Base-by-base conservation (phyloP, 2,329 filamentous ascomycete genomes). In the Knoxdaviesia proteae region DNA sequence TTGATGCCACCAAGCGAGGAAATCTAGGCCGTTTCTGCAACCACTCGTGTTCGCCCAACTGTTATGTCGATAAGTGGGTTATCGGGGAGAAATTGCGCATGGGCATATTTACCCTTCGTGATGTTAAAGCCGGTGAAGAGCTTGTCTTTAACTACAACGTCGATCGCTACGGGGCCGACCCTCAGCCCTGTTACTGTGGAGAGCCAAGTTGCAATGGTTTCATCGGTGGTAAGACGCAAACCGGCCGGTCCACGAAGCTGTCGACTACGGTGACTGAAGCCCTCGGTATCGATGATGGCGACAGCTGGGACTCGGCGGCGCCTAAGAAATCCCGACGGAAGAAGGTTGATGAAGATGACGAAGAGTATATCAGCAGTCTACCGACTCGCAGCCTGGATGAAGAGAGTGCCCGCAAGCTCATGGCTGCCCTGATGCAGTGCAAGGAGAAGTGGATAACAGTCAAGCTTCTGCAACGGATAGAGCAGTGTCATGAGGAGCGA, bases 61-160 rank as follows among this genome's bases (percentile, higher is more conserved):
- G 87, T 62, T 96, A 93, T 60, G 88, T 98, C 49, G 90, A 98
- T 68, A 98, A 98, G 64, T 98, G 90, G 90, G 87, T 96, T 46
- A 86, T 98, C 34, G 87, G 86, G 11, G 84, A 92, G 53, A 96
- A 94, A 64, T 67, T 96, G 56, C 87, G 90, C 53, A 98, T 98
- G 90, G 90, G 90, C 53, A 96, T 98, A 51, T 98, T 98, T 64
- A 84, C 87, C 52, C 74, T 83, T 61, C 83, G 87, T 49, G 68
- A 73, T 53, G 80, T 98, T 56, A 76, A 77, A 55, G 77, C 82
- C 11, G 90, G 90, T 44, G 90, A 98, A 59, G 90, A 98, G 59
- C 67, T 98, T 44, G 87, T 94, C 29, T 98, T 98, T 68, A 94
- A 98, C 65, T 98, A 98, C 72, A 98, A 98, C 53, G 90, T 98